phyloP scores from a whole-genome alignment of 1,284 basidiomycete genomes.

The Malassezia obtusa region DNA sequence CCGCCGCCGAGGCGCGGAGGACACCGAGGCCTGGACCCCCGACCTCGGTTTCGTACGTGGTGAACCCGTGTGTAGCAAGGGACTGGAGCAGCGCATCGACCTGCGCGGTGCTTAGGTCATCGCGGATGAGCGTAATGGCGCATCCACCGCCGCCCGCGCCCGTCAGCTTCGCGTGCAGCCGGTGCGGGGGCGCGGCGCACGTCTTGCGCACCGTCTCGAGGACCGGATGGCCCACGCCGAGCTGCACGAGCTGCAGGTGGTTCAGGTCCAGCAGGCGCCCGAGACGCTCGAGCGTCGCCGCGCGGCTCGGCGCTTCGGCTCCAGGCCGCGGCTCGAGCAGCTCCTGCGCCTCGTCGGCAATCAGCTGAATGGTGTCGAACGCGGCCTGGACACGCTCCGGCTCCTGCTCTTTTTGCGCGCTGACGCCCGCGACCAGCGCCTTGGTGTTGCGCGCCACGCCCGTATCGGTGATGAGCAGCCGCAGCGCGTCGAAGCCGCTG shows the following conservation, averaged over 20 bases:
- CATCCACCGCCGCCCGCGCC: slow-evolving; percentile 99
- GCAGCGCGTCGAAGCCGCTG: slow-evolving; percentile 57
- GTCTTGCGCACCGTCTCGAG: slow-evolving; percentile 71
- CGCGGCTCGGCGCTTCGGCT: slow-evolving; percentile 6
- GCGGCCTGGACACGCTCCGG: slow-evolving; percentile 40
- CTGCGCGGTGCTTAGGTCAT: slow-evolving; percentile 53
- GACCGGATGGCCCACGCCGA: slow-evolving; percentile 87
- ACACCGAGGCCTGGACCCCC: slow-evolving; percentile 87
- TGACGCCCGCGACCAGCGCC: slow-evolving; percentile 79
- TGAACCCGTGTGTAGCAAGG: slow-evolving; percentile 57
- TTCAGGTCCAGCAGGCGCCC: slow-evolving; percentile 63
- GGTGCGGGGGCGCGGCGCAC: slow-evolving; percentile 59
- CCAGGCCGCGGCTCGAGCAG: slow-evolving; percentile 22
- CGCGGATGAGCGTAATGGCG: slow-evolving; percentile 85
- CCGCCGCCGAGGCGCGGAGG: slow-evolving; percentile 51
- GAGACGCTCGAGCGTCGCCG: slow-evolving; percentile 20
- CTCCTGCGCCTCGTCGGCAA: slow-evolving; percentile 29
- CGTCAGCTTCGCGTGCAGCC: slow-evolving; percentile 85
- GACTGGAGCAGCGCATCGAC: slow-evolving; percentile 20
- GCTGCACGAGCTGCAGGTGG: slow-evolving; percentile 68
- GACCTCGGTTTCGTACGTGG: slow-evolving; percentile 79
- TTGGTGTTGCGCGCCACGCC: slow-evolving; percentile 88
- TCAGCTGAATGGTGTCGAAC: slow-evolving; percentile 23
- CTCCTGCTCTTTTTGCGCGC: slow-evolving; percentile 61
- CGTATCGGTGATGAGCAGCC: slow-evolving; percentile 86